phyloP scores from a whole-genome alignment of 176 grass and related monocot genomes.

The Bothriochloa decipiens region DNA sequence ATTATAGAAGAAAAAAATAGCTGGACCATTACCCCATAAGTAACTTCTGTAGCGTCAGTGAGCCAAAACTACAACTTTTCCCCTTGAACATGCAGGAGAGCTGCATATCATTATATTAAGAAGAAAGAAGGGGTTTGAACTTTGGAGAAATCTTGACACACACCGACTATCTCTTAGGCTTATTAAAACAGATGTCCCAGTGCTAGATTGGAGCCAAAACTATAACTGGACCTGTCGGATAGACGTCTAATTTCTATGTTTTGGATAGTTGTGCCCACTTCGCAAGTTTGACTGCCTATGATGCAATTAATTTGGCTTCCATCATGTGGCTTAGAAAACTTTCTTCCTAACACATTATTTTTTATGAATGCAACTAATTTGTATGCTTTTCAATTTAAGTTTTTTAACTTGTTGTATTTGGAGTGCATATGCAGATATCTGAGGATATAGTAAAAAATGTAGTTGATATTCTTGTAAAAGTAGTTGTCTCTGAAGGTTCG shows the following conservation, averaged over 20 bases:
- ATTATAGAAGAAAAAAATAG: constrained; percentile 12
- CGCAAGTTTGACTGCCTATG: constrained; percentile 15
- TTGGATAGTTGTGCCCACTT: neutral
- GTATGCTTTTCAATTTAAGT: neutral
- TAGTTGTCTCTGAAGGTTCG: constrained; percentile 70
- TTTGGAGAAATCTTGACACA: neutral
- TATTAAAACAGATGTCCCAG: neutral
- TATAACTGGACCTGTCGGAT: neutral
- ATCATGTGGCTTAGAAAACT: constrained; percentile 5
- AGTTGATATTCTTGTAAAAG: constrained; percentile 72
- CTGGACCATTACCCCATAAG: neutral
- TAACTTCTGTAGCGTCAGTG: neutral
- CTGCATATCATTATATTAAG: neutral
- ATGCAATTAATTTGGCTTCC: constrained; percentile 8
- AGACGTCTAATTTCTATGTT: constrained; percentile 18
- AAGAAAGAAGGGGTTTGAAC: neutral
- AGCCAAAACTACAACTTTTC: neutral
- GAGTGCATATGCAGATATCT: constrained; percentile 61
- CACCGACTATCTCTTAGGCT: neutral
- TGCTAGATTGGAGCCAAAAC: neutral
- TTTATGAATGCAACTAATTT: constrained; percentile 20
- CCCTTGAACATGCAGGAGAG: neutral
- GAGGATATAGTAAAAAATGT: constrained; percentile 55
- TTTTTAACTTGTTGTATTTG: constrained; percentile 30
- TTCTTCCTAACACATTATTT: neutral